Conservation (phyloP, 495 filamentous ascomycete species). For the Parathielavia appendiculata region DNA sequence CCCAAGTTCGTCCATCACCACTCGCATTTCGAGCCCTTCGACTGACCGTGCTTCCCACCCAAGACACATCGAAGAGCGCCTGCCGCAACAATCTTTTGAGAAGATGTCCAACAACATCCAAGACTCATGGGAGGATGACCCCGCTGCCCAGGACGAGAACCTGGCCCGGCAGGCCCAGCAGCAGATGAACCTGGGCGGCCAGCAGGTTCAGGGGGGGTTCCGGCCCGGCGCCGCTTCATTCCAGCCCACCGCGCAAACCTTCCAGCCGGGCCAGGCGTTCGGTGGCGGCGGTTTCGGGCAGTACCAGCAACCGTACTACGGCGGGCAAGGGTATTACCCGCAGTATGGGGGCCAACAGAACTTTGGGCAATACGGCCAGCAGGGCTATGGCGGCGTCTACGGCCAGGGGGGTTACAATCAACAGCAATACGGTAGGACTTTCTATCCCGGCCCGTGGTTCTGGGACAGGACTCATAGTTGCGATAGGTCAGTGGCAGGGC, state of each 20-base stretch:
- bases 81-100: slow-evolving; percentile 2
- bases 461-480: slow-evolving; percentile 29
- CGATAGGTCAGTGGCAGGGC: slow-evolving; percentile 39
- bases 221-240: slow-evolving; percentile 75
- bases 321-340: slow-evolving; percentile 48
- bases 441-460: slow-evolving; percentile 16
- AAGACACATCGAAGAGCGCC: background rate
- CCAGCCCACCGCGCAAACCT: slow-evolving; percentile 68
- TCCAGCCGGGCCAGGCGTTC: slow-evolving; percentile 69
- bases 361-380: slow-evolving; percentile 50
- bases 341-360: slow-evolving; percentile 50
- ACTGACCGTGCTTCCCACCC: background rate
- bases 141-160: slow-evolving; percentile 78
- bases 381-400: slow-evolving; percentile 34
- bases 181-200: slow-evolving; percentile 66
- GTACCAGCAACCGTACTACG: slow-evolving; percentile 47
- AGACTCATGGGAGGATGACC: slow-evolving; percentile 95
- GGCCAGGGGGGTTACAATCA: slow-evolving; percentile 49
- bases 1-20: background rate
- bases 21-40: slow-evolving; percentile 2
- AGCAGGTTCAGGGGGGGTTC: slow-evolving; percentile 48
- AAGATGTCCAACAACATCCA: slow-evolving; percentile 68
- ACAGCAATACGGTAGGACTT: slow-evolving; percentile 52
- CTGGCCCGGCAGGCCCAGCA: slow-evolving; percentile 74
- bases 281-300: slow-evolving; percentile 44